Base-by-base conservation (phyloP, 2,329 filamentous ascomycete species). In the Neonectria hederae region DNA sequence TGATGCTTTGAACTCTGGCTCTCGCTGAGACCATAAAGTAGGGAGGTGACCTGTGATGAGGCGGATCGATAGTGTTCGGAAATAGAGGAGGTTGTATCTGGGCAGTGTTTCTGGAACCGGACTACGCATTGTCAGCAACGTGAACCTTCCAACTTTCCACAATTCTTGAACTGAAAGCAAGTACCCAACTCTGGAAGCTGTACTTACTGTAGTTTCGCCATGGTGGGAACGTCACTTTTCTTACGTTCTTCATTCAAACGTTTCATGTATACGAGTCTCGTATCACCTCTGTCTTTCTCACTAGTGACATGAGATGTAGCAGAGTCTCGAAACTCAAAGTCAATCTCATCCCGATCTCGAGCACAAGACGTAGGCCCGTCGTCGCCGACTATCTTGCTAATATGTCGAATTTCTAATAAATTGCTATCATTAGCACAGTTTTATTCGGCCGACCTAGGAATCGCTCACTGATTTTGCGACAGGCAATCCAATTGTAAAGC, bases 311-410 rank as follows among this genome's bases (percentile, higher is more conserved):
- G 38, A 42, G 38, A 42, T 4, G 38, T n/a, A 19, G 17, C 5
- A 2, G 4, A 5, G n/a, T 60, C 21, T 22, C 62, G 35, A 38
- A 64, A 64, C 26, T 60, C 56, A n/a, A 52, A 60, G 38, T 64
- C 52, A 13, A 64, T n/a, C 28, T 64, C 52, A 10, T 64, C 62
- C 19, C 49, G 45, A n/a, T 61, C 52, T 2, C 45, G 52, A 2
- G 57, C 21, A 24, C 32, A 45, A 1, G 52, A 53, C 9, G 52
- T 61, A 7, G 35, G 45, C 2, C 26, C 45, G 17, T 42, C 38
- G n/a, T 40, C 38, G n/a, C 17, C n/a, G 3, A 10, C 1, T 5
- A 19, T 4, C 7, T 4, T 17, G 7, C 6, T 19, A 2, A 35
- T 14, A 13, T 14, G 1, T 14, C 7, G 19, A 11, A 19, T 13